These are phyloP conservation scores for Sparassis latifolia DNA, from an alignment of 1,284 basidiomycete species.

Conservation along the genomic window DNA sequence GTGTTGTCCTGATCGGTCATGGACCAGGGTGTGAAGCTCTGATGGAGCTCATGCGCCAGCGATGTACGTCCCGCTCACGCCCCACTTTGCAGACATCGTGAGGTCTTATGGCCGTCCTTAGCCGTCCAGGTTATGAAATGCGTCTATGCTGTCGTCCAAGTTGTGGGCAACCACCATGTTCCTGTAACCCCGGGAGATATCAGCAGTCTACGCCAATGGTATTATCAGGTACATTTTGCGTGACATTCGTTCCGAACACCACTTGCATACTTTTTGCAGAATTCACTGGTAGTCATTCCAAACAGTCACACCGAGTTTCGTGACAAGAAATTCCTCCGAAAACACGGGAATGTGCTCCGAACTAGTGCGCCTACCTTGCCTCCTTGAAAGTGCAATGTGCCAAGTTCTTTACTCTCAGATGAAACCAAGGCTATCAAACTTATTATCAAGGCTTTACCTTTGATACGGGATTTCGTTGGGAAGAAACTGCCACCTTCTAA, in stretches of 20 bases:
- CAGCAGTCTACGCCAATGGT: slow-evolving; percentile 54
- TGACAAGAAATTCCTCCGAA: slow-evolving; percentile 45
- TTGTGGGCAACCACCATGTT: slow-evolving; percentile 61
- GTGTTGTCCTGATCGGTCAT: slow-evolving; percentile 82
- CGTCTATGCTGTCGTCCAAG: slow-evolving; percentile 70
- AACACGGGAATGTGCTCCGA: slow-evolving; percentile 52
- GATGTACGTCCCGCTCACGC: slow-evolving; percentile 42
- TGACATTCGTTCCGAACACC: neutral
- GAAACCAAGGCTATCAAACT: slow-evolving; percentile 57
- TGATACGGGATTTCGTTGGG: slow-evolving; percentile 46
- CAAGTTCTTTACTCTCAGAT: slow-evolving; percentile 29
- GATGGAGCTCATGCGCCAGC: slow-evolving; percentile 64
- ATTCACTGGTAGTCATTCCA: slow-evolving; percentile 62
- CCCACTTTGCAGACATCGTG: too few relatives aligned
- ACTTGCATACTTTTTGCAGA: slow-evolving; percentile 30
- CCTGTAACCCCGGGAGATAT: slow-evolving; percentile 48
- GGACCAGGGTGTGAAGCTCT: slow-evolving; percentile 76
- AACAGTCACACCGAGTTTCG: slow-evolving; percentile 47
- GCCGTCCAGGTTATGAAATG: slow-evolving; percentile 48
- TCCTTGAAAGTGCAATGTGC: neutral
- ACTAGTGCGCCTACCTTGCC: slow-evolving; percentile 37
- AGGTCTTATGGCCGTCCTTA: slow-evolving; percentile 10
- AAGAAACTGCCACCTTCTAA: neutral
- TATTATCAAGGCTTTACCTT: slow-evolving; percentile 53
- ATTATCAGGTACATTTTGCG: slow-evolving; percentile 40